Evolutionary conservation across 805 yeast species (phyloP), one percentile per base, ranked within the genome.

Genomic region (Ogataea philodendri): DNA sequence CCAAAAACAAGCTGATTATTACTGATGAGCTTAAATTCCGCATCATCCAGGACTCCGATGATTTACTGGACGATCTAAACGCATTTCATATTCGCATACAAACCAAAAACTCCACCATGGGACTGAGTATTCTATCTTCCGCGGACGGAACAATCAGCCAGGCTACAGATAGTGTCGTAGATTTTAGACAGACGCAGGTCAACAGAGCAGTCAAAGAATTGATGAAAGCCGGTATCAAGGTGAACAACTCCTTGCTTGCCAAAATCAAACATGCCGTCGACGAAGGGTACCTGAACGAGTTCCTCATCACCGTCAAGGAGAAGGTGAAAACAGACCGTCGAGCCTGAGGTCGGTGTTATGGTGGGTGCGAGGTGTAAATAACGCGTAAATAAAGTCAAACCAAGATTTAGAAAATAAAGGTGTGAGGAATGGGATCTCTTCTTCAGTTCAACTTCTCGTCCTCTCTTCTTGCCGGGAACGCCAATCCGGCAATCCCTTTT

Each of bases 41-140:
- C 22, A 44, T 60, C 6, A 57, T 60, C 3, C 35, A 49, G 8
- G 64, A 61, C 41, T 41, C 47, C 1, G 62, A 59, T 4, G 51
- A 56, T 34, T 15, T 60, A 6, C 26, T 59, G 7, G 40, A 48
- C 18, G 57, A 54, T 17, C 22, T 51, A 13, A 48, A 48, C 23
- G 22, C 34, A 9, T 57, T 53, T 29, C 37, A 42, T 1, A 35
- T 62, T 2, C 41, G 63, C 19, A 33, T 55, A 1, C 63, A 60
- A 26, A 48, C 51, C 1, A 41, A 40, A 15, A 54, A 61, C 32
- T 51, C 55, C 3, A 30, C 28, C 1, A 21, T 25, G 15, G 51
- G 50, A 2, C 53, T 42, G 22, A 35, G 46, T 14, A 38, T 44
- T 3, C 15, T 46, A 11, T 21, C 25, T 1, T 25, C 40, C 7